Conservation (phyloP, 352 stramenopile genomes). For the Globisporangium nagaii region DNA sequence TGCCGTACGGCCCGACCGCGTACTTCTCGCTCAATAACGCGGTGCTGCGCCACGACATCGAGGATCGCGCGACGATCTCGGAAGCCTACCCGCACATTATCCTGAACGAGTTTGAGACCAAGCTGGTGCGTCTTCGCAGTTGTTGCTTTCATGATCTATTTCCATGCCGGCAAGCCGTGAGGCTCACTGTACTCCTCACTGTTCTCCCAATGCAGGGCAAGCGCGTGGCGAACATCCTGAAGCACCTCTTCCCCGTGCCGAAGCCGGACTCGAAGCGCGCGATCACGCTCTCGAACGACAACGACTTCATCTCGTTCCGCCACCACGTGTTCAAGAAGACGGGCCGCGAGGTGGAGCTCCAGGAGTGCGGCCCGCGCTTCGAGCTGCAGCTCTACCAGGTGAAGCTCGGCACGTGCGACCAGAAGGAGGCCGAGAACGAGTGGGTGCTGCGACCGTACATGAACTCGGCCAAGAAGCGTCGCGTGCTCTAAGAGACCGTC, state of each 20-base stretch:
- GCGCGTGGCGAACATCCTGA: conserved; percentile 97
- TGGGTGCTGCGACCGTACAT: conserved; percentile 99
- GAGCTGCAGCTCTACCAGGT: conserved; percentile 98
- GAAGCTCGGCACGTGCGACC: conserved; percentile 97
- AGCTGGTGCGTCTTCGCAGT: conserved; percentile 42
- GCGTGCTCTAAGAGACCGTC: conserved; percentile 59
- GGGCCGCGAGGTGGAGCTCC: conserved; percentile 89
- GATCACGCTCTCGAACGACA: conserved; percentile 97
- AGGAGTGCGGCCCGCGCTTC: conserved; percentile 96
- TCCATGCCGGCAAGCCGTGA: no score
- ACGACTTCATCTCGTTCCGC: conserved; percentile 99
- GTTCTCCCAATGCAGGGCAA: conserved; percentile 58
- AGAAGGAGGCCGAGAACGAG: conserved; percentile 99
- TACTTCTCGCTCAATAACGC: conserved; percentile 98
- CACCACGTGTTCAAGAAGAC: conserved; percentile 98
- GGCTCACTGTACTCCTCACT: no score
- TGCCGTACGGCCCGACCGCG: conserved; percentile 97
- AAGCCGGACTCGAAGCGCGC: conserved; percentile 95
- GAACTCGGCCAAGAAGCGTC: conserved; percentile 98
- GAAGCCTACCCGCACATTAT: conserved; percentile 96
- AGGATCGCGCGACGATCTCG: conserved; percentile 91
- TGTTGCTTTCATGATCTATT: background rate
- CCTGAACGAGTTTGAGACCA: conserved; percentile 94
- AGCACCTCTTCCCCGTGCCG: conserved; percentile 98
- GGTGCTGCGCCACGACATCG: conserved; percentile 98